phyloP scores from a whole-genome alignment of 495 filamentous ascomycete genomes.

The Peziza echinospora region DNA sequence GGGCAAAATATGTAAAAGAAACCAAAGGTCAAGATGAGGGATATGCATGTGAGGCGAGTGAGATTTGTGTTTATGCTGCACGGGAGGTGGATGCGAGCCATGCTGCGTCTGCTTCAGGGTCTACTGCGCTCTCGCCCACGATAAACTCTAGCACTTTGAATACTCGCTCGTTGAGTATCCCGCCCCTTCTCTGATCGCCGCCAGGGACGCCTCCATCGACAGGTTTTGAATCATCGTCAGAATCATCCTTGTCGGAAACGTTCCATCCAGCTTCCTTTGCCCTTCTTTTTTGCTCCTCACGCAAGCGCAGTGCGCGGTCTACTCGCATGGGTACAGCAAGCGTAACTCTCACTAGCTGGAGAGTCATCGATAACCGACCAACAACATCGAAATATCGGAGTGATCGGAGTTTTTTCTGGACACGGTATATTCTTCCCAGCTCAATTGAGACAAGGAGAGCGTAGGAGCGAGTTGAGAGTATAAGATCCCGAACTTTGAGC shows the following conservation, averaged over 20 bases:
- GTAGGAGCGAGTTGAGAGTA: conserved; percentile 24
- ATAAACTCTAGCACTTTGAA: conserved; percentile 24
- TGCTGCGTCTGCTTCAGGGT: conserved; percentile 20
- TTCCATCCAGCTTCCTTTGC: conserved; percentile 22
- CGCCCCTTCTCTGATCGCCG: conserved; percentile 6
- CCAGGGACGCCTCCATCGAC: conserved; percentile 1
- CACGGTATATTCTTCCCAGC: conserved; percentile 23
- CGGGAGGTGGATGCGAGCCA: conserved; percentile 4
- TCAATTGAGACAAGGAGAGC: conserved; percentile 24
- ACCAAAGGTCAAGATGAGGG: no score
- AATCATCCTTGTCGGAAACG: conserved; percentile 7
- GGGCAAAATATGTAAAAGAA: no score
- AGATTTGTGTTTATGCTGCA: background rate
- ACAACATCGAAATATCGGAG: conserved; percentile 24
- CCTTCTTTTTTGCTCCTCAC: conserved; percentile 22
- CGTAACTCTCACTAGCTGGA: conserved; percentile 24
- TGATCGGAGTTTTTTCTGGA: conserved; percentile 22
- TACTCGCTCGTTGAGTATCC: conserved; percentile 21
- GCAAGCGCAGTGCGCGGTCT: conserved; percentile 23
- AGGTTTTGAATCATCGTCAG: no score
- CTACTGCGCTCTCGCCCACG: conserved; percentile 19
- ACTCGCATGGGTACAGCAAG: conserved; percentile 25
- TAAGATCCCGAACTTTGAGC: conserved; percentile 21
- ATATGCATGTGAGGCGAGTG: no score
- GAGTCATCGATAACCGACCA: conserved; percentile 21